These are phyloP conservation scores for Penicillium sclerotigenum DNA, from an alignment of 2,329 filamentous ascomycete species.

Conservation along the genomic window DNA sequence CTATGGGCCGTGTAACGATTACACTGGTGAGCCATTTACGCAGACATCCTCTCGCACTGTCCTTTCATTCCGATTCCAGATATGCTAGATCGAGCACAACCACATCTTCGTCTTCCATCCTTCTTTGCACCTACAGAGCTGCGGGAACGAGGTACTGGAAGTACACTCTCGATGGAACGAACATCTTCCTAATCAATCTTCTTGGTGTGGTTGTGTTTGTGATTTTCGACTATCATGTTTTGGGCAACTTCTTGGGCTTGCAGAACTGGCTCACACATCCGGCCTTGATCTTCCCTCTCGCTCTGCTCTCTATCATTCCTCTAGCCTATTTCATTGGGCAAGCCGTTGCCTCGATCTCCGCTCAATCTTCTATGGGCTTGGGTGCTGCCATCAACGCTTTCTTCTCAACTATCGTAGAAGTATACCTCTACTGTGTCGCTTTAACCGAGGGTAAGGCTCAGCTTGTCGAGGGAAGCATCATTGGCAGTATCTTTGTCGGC, in stretches of 20 bases:
- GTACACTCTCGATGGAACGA: constrained; percentile 96
- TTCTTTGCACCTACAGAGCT: constrained; percentile 94
- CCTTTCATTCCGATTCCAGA: constrained; percentile 82
- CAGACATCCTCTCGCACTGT: constrained; percentile 85
- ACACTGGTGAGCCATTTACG: constrained; percentile 88
- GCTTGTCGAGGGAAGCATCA: constrained; percentile 92
- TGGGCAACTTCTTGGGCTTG: constrained; percentile 66
- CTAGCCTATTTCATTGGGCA: constrained; percentile 98
- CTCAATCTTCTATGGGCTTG: constrained; percentile 96
- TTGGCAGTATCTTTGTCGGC: constrained; percentile 96
- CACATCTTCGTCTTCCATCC: constrained; percentile 74
- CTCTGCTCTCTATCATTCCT: constrained; percentile 88
- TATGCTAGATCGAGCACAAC: constrained; percentile 69
- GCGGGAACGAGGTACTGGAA: constrained; percentile 98
- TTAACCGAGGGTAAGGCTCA: constrained; percentile 87
- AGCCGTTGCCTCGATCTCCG: constrained; percentile 95
- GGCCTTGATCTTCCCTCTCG: constrained; percentile 80
- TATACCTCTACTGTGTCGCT: constrained; percentile 95
- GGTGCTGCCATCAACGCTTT: constrained; percentile 97
- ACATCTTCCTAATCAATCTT: constrained; percentile 98
- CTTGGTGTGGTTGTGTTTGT: constrained; percentile 91
- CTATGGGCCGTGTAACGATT: constrained; percentile 93
- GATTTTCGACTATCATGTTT: constrained; percentile 85
- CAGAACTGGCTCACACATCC: constrained; percentile 74
- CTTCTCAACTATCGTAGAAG: constrained; percentile 95